Evolutionary conservation across 257 asterid species (phyloP), one percentile per base, ranked within the genome.

Genomic region (Forsythia suspensa): DNA sequence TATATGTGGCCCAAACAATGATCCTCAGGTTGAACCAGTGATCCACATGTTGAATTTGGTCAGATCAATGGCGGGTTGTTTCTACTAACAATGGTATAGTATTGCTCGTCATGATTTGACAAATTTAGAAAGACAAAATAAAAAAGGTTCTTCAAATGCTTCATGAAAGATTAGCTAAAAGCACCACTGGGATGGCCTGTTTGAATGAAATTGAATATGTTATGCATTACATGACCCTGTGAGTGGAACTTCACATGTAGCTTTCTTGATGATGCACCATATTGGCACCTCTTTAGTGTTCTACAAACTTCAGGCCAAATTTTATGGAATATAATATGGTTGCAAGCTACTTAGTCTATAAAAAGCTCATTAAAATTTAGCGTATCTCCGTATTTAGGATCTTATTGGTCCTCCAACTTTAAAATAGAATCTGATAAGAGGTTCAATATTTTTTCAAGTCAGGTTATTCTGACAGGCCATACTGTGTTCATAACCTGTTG

Each of bases 261-360:
- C 43, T 46, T 42, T 42, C 65, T 40, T 43, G 40, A 36, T 44
- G 43, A 24, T 24, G n/a, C 13, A 55, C 75, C 10, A 38, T 18
- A 37, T 18, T 8, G 6, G 29, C 20, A 68, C 80, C 15, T 37
- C 8, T 57, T 38, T 36, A 9, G 38, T 39, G 59, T 75, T 39
- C 29, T 44, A 75, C 38, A 42, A 41, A 59, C 65, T 16, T 74
- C 79, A 36, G 55, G 83, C 55, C 79, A 72, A 11, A 55, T 73
- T 18, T 71, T 72, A 34, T 37, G 55, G 44, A 34, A 73, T 59
- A 76, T 55, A 36, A 40, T 66, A 13, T 51, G 41, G 61, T 9
- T 67, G 16, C 18, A 39, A 43, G 4, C 65, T 55, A 52, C 48
- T 43, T 20, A 73, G 65, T 42, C 67, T 6, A 66, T 40, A 46